phyloP scores from a whole-genome alignment of 2,329 filamentous ascomycete genomes.

The Scortechinia acanthostroma region DNA sequence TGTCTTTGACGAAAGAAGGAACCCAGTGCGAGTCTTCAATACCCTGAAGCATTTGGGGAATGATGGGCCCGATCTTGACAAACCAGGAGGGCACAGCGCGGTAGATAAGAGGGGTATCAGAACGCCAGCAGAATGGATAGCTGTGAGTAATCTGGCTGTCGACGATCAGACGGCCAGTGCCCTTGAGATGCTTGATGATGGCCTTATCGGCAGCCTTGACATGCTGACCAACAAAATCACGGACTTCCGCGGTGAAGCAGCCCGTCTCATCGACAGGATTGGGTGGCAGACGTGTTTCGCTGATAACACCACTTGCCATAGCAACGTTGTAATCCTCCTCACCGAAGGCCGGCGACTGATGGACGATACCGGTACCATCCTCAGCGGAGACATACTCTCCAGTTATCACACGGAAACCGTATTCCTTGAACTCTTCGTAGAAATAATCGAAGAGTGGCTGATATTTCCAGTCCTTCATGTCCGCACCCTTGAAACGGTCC shows the following conservation, averaged over 20 bases:
- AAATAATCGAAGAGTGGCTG: constrained; percentile 85
- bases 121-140: constrained; percentile 88
- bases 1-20: constrained; percentile 82
- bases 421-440: constrained; percentile 78
- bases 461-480: constrained; percentile 85
- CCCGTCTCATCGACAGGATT: constrained; percentile 85
- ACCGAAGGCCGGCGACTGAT: constrained; percentile 88
- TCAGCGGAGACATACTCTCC: constrained; percentile 82
- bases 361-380: constrained; percentile 87
- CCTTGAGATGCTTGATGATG: constrained; percentile 84
- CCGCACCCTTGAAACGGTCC: constrained; percentile 71
- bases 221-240: constrained; percentile 77
- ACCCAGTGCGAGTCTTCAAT: constrained; percentile 90
- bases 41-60: constrained; percentile 83
- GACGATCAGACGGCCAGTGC: constrained; percentile 68
- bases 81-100: constrained; percentile 92
- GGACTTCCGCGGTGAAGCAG: constrained; percentile 69
- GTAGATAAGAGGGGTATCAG: constrained; percentile 91
- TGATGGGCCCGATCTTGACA: constrained; percentile 75
- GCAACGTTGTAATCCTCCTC: constrained; percentile 91
- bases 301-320: constrained; percentile 70
- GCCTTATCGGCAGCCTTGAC: constrained; percentile 89
- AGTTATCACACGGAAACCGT: constrained; percentile 75
- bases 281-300: constrained; percentile 70
- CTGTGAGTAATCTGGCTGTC: constrained; percentile 86